phyloP scores from a whole-genome alignment of 176 grass and related monocot species.

The Carex parvula region DNA sequence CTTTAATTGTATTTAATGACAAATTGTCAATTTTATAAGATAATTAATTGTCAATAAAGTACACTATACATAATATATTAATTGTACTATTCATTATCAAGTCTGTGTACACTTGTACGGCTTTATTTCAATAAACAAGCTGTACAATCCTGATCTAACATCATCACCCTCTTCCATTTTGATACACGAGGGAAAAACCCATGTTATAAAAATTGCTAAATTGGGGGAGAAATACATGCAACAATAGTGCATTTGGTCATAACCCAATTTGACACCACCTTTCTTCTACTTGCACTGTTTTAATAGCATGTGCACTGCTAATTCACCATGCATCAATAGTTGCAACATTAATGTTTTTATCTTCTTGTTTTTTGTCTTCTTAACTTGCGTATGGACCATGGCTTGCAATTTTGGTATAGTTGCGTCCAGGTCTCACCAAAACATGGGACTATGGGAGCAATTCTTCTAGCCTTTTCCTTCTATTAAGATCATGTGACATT shows the following conservation, averaged over 20 bases:
- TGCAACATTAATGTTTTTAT: not conserved
- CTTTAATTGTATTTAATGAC: no score
- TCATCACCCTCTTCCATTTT: no score
- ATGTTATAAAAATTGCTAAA: not conserved
- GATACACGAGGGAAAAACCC: not conserved
- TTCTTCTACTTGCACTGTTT: not conserved
- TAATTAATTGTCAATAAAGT: no score
- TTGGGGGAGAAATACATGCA: not conserved
- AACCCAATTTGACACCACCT: not conserved
- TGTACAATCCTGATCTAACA: no score
- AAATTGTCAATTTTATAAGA: no score
- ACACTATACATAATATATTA: no score
- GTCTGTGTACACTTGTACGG: no score
- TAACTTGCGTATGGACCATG: not conserved
- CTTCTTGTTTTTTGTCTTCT: not conserved
- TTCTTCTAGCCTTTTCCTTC: not conserved
- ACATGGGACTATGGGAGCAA: not conserved
- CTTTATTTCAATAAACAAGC: no score
- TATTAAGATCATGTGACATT: not conserved
- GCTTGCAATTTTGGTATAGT: not conserved
- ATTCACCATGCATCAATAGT: not conserved
- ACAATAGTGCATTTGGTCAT: not conserved
- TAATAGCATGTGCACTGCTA: not conserved
- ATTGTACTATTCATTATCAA: no score
- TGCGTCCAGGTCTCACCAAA: not conserved